phyloP scores from a whole-genome alignment of 2,329 filamentous ascomycete genomes.

The Sarocladium strictum region DNA sequence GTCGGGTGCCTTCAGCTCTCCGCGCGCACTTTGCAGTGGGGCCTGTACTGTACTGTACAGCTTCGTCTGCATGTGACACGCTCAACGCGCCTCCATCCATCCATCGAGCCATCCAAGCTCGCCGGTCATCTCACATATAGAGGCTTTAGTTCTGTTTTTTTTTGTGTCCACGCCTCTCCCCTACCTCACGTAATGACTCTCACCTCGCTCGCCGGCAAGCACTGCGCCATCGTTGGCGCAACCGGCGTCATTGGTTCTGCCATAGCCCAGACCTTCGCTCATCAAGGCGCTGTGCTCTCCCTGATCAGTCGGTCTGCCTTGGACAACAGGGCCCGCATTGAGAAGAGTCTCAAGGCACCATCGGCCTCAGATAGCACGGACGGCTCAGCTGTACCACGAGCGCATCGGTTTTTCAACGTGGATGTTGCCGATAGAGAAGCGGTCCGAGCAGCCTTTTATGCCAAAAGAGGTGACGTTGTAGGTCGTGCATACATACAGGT shows the following conservation, averaged over 20 bases:
- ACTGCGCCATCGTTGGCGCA: conserved; percentile 61
- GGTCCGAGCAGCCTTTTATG: conserved; percentile 25
- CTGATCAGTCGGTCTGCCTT: conserved; percentile 53
- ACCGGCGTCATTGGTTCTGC: conserved; percentile 65
- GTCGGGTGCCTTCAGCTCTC: no score
- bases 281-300: conserved; percentile 52
- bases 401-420: conserved; percentile 29
- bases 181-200: conserved; percentile 22
- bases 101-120: neutral
- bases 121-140: neutral
- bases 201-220: conserved; percentile 37
- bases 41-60: no score
- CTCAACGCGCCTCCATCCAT: neutral
- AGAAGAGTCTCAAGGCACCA: conserved; percentile 22
- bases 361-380: conserved; percentile 10
- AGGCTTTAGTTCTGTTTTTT: no score
- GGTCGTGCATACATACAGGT: neutral
- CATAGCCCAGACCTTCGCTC: conserved; percentile 61
- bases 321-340: conserved; percentile 36
- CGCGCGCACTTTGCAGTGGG: no score
- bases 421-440: conserved; percentile 22
- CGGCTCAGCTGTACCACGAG: neutral
- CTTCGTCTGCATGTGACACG: neutral
- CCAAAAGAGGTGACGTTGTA: conserved; percentile 4
- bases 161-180: no score